Evolutionary conservation across 371 early-diverging fungal species (phyloP).

Genomic region (Mucor racemosus): DNA sequence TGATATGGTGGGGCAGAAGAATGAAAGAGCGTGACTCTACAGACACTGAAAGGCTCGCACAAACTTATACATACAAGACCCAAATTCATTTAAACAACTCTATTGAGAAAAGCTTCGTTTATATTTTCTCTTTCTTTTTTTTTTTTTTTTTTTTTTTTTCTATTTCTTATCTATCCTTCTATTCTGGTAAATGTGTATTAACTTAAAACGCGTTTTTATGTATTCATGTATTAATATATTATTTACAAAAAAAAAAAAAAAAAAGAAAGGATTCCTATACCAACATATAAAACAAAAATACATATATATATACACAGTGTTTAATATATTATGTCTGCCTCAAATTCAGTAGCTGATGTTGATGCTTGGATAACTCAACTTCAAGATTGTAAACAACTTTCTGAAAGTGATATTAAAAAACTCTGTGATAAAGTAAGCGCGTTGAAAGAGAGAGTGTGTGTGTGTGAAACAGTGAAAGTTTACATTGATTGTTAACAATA

Average conservation of each 20-base stretch:
- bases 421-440: constrained; percentile 89
- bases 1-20: neutral
- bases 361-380: constrained; percentile 93
- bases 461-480: neutral
- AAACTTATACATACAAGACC: constrained; percentile 2
- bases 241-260: neutral
- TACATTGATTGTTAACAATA: constrained; percentile 1
- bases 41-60: neutral
- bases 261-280: neutral
- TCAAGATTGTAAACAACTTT: constrained; percentile 88
- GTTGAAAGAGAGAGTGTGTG: neutral
- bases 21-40: neutral
- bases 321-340: constrained; percentile 37
- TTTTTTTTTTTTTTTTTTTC: neutral
- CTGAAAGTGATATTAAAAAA: constrained; percentile 93
- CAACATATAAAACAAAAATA: neutral
- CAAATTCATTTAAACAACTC: neutral
- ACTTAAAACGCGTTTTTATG: neutral
- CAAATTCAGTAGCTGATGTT: constrained; percentile 56
- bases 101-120: neutral
- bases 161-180: neutral
- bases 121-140: neutral
- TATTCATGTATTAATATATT: neutral
- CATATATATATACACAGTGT: neutral
- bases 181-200: neutral